These are phyloP conservation scores for Boletus holoroseus DNA, from an alignment of 1,284 basidiomycete genomes.

Conservation along the genomic window DNA sequence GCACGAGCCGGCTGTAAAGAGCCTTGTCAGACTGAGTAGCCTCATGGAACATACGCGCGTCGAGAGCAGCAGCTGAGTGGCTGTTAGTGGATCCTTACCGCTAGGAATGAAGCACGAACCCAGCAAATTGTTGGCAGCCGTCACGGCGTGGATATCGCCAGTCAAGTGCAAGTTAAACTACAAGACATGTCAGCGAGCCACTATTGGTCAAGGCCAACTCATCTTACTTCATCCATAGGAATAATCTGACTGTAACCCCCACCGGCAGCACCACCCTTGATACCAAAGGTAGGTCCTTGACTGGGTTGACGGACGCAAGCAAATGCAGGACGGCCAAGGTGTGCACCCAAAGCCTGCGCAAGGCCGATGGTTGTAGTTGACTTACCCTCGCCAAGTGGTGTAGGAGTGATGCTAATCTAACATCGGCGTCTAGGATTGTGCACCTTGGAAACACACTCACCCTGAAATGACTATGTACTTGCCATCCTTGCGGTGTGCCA, in stretches of 20 bases:
- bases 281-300: slow-evolving; percentile 98
- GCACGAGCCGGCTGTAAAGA: slow-evolving; percentile 89
- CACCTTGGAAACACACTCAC: slow-evolving; percentile 37
- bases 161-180: slow-evolving; percentile 95
- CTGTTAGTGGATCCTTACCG: slow-evolving; percentile 9
- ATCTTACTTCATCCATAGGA: slow-evolving; percentile 91
- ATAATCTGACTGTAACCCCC: slow-evolving; percentile 99
- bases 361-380: slow-evolving; percentile 98
- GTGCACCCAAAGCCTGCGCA: slow-evolving; percentile 94
- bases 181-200: slow-evolving; percentile 8
- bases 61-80: slow-evolving; percentile 80
- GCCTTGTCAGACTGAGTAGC: slow-evolving; percentile 94
- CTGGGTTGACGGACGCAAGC: slow-evolving; percentile 99
- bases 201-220: not conserved
- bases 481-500: slow-evolving; percentile 84
- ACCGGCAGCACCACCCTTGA: slow-evolving; percentile 98
- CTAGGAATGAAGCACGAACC: slow-evolving; percentile 40
- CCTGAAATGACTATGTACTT: slow-evolving; percentile 97
- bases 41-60: slow-evolving; percentile 98
- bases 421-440: not conserved
- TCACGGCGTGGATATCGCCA: slow-evolving; percentile 97
- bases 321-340: slow-evolving; percentile 88
- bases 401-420: slow-evolving; percentile 82
- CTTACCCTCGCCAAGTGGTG: slow-evolving; percentile 97
- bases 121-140: slow-evolving; percentile 95